Evolutionary conservation across 2,329 filamentous ascomycete genomes (phyloP), one percentile per base, ranked within the genome.

Genomic region (Xylaria sp.): DNA sequence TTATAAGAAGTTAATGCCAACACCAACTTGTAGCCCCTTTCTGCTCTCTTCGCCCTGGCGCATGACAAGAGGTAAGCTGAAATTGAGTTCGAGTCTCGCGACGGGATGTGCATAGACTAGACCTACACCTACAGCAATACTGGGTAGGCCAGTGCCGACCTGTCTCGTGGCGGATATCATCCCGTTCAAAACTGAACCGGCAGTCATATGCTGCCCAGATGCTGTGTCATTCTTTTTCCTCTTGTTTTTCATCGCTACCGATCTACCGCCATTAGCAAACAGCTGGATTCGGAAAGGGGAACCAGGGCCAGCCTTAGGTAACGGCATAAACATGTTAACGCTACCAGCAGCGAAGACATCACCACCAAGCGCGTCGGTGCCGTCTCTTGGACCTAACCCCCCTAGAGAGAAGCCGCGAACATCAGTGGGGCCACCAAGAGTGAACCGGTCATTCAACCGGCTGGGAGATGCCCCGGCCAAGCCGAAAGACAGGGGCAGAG

Each of bases 61-160:
- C 76, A 93, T 80, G 21, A 95, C 91, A 68, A 99, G 80, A 1
- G 96, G 96, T 73, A 99, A 80, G 75, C 92, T 94, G 79, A 99
- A 97, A 81, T 99, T 99, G 74, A 99, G 84, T 83, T 99, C 96
- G 72, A 99, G 98, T 65, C 96, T 85, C 12, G 96, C 96, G 23
- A 95, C 91, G 0, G 94, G 94, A 77, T 98, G 95, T 3, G 94
- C 96, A 79, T 99, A 99, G 0, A 99, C 94, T 25, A 99, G 83
- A 0, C 96, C 96, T 13, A 98, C 82, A 29, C 96, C 96, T 1
- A 93, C 95, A 1, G 95, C 92, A 40, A 94, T 84, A 78, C 93
- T 98, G 0, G 96, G 96, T 32, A 94, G 81, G 3, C 93, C 93
- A 62, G 90, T 91, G 23, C 86, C 84, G 18, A 98, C 82, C 69